These are phyloP conservation scores for Suillus paluster DNA, from an alignment of 768 basidiomycete genomes.

Conservation along the genomic window DNA sequence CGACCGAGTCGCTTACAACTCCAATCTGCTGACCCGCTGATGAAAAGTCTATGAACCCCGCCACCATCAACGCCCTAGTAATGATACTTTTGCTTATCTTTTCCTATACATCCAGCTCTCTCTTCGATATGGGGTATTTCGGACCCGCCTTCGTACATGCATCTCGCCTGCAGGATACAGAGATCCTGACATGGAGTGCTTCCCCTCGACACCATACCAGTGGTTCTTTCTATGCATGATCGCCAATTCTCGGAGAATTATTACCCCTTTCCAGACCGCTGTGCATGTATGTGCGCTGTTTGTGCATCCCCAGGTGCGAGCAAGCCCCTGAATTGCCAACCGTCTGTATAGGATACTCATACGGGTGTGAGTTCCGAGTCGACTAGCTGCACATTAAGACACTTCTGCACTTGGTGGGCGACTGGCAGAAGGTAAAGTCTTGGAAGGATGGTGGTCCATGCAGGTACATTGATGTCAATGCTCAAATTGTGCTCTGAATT, in stretches of 20 bases:
- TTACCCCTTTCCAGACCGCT: background rate
- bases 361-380: background rate
- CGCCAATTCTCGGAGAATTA: background rate
- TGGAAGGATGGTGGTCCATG: conserved; percentile 27
- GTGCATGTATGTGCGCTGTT: background rate
- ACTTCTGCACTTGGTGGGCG: conserved; percentile 16
- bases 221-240: conserved; percentile 5
- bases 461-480: conserved; percentile 15
- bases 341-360: background rate
- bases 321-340: background rate
- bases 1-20: background rate
- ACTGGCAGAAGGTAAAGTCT: conserved; percentile 31
- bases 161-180: conserved; percentile 8
- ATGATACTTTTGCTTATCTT: background rate
- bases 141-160: background rate
- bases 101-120: background rate
- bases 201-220: conserved; percentile 12
- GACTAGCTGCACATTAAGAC: conserved; percentile 20
- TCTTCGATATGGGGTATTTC: background rate
- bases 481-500: background rate
- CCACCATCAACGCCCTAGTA: background rate
- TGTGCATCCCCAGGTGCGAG: background rate
- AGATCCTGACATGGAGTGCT: conserved; percentile 15
- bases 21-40: background rate
- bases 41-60: background rate